A percentile compares a stretch with the other conserved stretches of the same genome.
phyloP scores from a whole-genome alignment of 371 early-diverging fungal genomes.

The Haplosporangium sp. region DNA sequence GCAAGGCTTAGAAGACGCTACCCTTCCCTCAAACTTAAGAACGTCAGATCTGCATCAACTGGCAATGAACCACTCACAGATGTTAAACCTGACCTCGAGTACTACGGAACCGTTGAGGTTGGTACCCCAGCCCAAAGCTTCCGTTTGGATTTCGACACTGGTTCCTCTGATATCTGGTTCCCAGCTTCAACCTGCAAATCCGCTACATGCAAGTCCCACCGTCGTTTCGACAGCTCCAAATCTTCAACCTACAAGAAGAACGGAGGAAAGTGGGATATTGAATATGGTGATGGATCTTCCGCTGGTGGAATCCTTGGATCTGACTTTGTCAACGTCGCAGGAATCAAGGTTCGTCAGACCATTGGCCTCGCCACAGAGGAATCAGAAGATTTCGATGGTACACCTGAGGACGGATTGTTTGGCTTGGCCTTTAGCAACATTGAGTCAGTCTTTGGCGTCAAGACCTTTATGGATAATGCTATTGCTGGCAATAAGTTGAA shows the following conservation, averaged over 20 bases:
- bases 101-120: too few relatives aligned
- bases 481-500: slow-evolving; percentile 44
- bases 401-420: slow-evolving; percentile 56
- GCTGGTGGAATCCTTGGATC: slow-evolving; percentile 45
- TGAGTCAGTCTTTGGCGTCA: slow-evolving; percentile 48
- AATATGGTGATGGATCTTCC: slow-evolving; percentile 59
- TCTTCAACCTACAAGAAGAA: slow-evolving; percentile 58
- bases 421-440: slow-evolving; percentile 57
- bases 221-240: slow-evolving; percentile 48
- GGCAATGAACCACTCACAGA: too few relatives aligned
- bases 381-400: slow-evolving; percentile 40
- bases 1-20: too few relatives aligned
- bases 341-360: slow-evolving; percentile 55
- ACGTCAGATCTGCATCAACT: too few relatives aligned
- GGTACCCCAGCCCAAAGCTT: too few relatives aligned
- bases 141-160: background rate
- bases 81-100: too few relatives aligned
- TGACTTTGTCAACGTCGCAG: slow-evolving; percentile 60
- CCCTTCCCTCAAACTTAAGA: too few relatives aligned
- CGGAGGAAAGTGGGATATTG: slow-evolving; percentile 54
- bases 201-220: slow-evolving; percentile 33
- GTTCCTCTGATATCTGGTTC: slow-evolving; percentile 54
- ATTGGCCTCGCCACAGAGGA: slow-evolving; percentile 57
- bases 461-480: slow-evolving; percentile 60
- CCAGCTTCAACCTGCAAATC: slow-evolving; percentile 31